Evolutionary conservation across 257 asterid genomes (phyloP), one percentile per base, ranked within the genome.

Genomic region (Lycium barbarum): DNA sequence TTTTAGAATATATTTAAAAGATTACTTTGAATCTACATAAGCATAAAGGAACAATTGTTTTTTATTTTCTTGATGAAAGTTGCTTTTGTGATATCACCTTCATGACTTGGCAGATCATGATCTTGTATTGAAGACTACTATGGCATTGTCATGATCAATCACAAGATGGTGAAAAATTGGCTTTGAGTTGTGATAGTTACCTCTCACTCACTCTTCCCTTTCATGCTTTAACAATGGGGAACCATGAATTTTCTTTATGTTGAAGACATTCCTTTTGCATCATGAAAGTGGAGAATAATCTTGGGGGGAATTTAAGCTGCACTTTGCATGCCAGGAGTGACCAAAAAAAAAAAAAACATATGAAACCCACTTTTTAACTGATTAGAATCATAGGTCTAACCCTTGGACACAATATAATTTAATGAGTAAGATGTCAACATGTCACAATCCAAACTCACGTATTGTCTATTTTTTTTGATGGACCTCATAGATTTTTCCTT

Each of bases 151-250:
- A 20, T 47, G 38, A 47, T 73, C 59, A 73, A 11, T 73, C 40
- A 47, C 80, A 73, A 71, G 36, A 71, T 71, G 80, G 58, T 70
- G 79, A 73, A 72, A 73, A 47, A 40, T 40, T 73, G 59, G 61
- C 20, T 47, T 20, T 73, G 80, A 43, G 58, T 45, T 43, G 18
- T 73, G 81, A 47, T 47, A 51, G 47, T 51, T 51, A 76, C 63
- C 63, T 22, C 47, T 22, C 63, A 76, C 10, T 51, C 63, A 51
- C 63, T 51, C 9, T 76, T 26, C 45, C 63, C 1, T 76, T 76
- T 51, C 26, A 76, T 76, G 43, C 61, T 74, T 12, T 49, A 49
- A 74, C 81, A 49, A 74, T 11, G 40, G 61, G 81, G 81, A 74
- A 47, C 81, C 43, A 74, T 20, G 26, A 17, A 26, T 76, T 76